Base-by-base conservation (phyloP, 2,329 filamentous ascomycete genomes). In the Ophiosphaerella narmari region DNA sequence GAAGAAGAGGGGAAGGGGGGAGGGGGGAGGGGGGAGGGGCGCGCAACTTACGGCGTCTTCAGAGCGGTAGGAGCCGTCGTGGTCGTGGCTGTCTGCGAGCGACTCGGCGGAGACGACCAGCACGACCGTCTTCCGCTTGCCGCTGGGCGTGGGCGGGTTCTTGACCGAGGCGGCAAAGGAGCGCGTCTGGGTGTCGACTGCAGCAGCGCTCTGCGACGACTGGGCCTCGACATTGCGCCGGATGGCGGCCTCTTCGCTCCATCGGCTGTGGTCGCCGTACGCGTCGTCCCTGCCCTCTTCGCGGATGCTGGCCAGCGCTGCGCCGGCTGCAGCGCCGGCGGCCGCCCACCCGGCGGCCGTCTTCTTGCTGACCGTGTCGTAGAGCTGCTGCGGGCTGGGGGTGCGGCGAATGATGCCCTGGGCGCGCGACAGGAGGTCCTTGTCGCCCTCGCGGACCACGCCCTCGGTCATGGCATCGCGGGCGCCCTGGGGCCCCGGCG, bases 191-290 rank as follows among this genome's bases (percentile, higher is more conserved):
- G 61, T 56, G 23, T 67, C 66, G 4, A 66, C 74, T 16, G 63
- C 74, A 14, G 47, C 56, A 46, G 55, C 39, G 56, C 69, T 74
- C 48, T 73, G 65, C 9, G 67, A 56, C n/a, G 67, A 63, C 53
- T 71, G 68, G 35, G 66, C 69, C 50, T 68, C 72, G 43, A 71
- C 71, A 48, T 65, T 74, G 48, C 74, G 75, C 60, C 88, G 85
- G 41, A 88, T 82, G 62, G 90, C 87, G 18, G 88, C 90, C 75
- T 97, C 92, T 72, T 97, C 91, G 12, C 88, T 91, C 93, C 93
- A 97, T 44, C 90, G 86, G 70, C 90, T 89, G 74, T 94, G 90
- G 72, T 97, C 93, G 57, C 86, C 86, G 71, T 88, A 94, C 11
- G 26, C 26, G 43, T 88, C 88, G 54, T 85, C 83, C 68, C 85